These are phyloP conservation scores for Pleurozium schreberi DNA, from an alignment of 225 moss, liverwort and hornwort species.

Conservation along the genomic window DNA sequence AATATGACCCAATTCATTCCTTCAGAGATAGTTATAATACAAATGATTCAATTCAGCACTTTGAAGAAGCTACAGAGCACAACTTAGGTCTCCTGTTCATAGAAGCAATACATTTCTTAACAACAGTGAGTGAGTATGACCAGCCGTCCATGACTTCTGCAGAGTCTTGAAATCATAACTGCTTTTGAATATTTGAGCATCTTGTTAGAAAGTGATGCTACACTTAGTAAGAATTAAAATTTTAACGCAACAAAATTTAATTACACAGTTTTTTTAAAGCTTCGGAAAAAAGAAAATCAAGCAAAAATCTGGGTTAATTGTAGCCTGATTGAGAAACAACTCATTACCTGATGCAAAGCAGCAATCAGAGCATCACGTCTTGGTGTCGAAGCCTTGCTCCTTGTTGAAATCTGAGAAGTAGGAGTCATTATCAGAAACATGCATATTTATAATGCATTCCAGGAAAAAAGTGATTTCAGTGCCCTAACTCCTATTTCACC, in stretches of 20 bases:
- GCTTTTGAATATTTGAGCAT: neutral
- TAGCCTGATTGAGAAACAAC: neutral
- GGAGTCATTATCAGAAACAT: neutral
- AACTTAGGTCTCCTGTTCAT: neutral
- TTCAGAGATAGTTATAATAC: neutral
- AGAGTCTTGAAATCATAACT: neutral
- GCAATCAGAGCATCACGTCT: slow-evolving; percentile 27
- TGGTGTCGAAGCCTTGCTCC: slow-evolving; percentile 26
- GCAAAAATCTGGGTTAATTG: neutral
- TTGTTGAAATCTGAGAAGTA: slow-evolving; percentile 24
- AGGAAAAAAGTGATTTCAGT: neutral
- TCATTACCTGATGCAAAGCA: slow-evolving; percentile 36
- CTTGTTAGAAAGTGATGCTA: neutral
- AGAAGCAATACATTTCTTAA: neutral
- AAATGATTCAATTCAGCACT: neutral
- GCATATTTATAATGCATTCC: neutral
- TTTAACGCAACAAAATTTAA: neutral
- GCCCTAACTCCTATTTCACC: neutral
- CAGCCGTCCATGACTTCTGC: neutral
- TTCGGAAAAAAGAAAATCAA: neutral
- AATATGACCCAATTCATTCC: no score
- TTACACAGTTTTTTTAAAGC: neutral
- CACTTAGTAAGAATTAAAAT: neutral
- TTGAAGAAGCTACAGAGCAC: neutral
- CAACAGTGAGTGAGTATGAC: neutral